Evolutionary conservation across 768 basidiomycete genomes (phyloP), one percentile per base, ranked within the genome.

Genomic region (Auriscalpium vulgare): DNA sequence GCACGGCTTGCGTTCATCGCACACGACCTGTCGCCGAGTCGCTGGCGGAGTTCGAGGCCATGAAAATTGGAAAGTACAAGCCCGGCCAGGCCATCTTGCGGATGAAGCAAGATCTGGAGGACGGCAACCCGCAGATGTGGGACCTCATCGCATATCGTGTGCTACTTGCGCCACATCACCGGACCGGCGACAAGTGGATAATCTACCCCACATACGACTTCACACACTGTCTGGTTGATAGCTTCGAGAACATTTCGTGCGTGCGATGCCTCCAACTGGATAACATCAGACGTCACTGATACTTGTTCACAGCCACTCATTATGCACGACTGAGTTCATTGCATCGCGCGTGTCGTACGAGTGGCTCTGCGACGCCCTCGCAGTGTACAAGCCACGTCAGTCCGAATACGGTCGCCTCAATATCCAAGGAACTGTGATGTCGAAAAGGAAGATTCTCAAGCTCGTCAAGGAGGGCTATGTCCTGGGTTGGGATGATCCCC

Each of bases 201-300:
- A 92, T 99, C 58, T 99, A 99, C 70, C 95, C 95, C 2, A 97
- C 95, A 0, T 99, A 99, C 68, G 97, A 99, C 69, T 98, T 95
- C 69, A 97, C 97, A 0, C 97, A 99, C 74, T 98, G 97, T 72
- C 74, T 99, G 53, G 90, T 91, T 54, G 97, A 99, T 80, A 97
- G 95, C 65, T 88, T 99, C 67, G 97, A 99, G 71, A 97, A 98
- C 69, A 97, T 99, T 60, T 91, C 95, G 97, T 97, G 66, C 69
- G 95, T 83, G 6, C 48, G 44, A 51, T 51, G 8, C 37, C 29
- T 45, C 29, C 47, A 37, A 37, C 14, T 50, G 36, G n/a, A 49
- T 67, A 19, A 60, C 16, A 17, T 36, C 50, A 47, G 17, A 5
- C 29, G 29, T 7, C 29, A 29, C 29, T 29, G 4, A 29, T 29